Evolutionary conservation across 2,329 filamentous ascomycete species (phyloP), one percentile per base, ranked within the genome.

Genomic region (Fusarium sarcochroum): DNA sequence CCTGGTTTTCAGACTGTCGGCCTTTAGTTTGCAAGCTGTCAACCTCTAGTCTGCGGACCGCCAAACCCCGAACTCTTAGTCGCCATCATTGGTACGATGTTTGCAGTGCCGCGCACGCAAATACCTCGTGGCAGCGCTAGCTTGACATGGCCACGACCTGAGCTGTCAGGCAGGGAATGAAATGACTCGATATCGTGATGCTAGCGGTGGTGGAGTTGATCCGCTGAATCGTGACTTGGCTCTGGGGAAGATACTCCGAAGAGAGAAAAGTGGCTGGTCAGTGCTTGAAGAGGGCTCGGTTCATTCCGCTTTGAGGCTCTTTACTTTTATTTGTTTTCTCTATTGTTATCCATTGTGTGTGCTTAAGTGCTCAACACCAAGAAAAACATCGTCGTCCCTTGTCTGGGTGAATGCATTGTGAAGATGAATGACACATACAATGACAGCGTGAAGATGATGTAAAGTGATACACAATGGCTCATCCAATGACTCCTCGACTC

Each of bases 401-500:
- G 40, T 23, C 17, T 18, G 8, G 37, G 17, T n/a, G 37, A 18
- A 35, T 35, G 37, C 17, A 27, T 13, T 34, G 11, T 13, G 14
- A 14, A 5, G n/a, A 42, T 30, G 9, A 42, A 38, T 35, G 45
- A 63, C 27, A 46, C 21, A 50, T 10, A 14, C 35, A 45, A 10
- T 27, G n/a, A 37, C n/a, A 17, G 11, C 35, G 15, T 41, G 38
- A 30, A 21, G 15, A 50, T 23, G 13, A 52, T 63, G 61, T 35
- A 49, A 45, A 57, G 20, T 57, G 35, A 55, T 27, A 52, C 32
- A 52, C 30, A 23, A 65, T 66, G 49, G 37, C 42, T 66, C 61
- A 66, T 68, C 23, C 34, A 38, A 44, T 63, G 52, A 66, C 57
- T 61, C 63, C 35, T 63, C 21, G 37, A 58, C 21, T 30, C 20